phyloP scores from a whole-genome alignment of 108 stramenopile species.

The Stephanodiscus triporus region DNA sequence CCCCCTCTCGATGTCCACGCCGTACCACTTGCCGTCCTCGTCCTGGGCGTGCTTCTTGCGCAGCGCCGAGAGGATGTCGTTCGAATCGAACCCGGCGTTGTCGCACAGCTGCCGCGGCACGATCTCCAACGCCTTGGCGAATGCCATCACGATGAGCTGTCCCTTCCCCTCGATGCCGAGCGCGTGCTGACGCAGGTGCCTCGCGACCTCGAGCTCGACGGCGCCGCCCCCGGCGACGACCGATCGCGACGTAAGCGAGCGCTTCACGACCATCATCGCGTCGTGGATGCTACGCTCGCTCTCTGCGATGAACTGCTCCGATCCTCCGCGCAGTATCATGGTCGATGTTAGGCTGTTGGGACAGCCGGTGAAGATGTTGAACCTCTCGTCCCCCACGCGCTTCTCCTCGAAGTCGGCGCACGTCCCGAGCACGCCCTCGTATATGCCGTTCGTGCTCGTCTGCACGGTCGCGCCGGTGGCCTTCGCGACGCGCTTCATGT shows the following conservation, averaged over 20 bases:
- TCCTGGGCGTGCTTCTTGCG: conserved; percentile 90
- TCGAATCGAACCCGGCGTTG: conserved; percentile 98
- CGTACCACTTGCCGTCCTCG: conserved; percentile 91
- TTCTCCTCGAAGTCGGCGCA: conserved; percentile 96
- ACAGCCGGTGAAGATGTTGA: conserved; percentile 97
- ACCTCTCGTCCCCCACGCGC: conserved; percentile 96
- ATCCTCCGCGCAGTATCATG: conserved; percentile 95
- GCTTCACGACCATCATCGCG: conserved; percentile 97
- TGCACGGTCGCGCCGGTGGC: conserved; percentile 95
- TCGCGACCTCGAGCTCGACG: conserved; percentile 95
- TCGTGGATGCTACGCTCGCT: conserved; percentile 97
- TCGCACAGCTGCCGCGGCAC: conserved; percentile 97
- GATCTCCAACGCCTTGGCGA: conserved; percentile 95
- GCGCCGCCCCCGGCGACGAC: conserved; percentile 99
- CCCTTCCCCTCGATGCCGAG: conserved; percentile 96
- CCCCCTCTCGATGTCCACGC: conserved; percentile 94
- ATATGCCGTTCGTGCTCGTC: conserved; percentile 86
- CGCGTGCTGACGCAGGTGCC: conserved; percentile 77
- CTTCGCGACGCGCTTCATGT: conserved; percentile 95
- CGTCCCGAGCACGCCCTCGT: conserved; percentile 81
- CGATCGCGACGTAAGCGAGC: conserved; percentile 76
- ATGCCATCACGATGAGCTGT: conserved; percentile 91
- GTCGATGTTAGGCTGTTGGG: conserved; percentile 92
- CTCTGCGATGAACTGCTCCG: conserved; percentile 99
- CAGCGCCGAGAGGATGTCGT: conserved; percentile 95